A percentile compares a stretch with the other conserved stretches of the same genome.
These are phyloP conservation scores for Fusarium pseudocircinatum DNA, from an alignment of 2,329 filamentous ascomycete species.

Conservation along the genomic window DNA sequence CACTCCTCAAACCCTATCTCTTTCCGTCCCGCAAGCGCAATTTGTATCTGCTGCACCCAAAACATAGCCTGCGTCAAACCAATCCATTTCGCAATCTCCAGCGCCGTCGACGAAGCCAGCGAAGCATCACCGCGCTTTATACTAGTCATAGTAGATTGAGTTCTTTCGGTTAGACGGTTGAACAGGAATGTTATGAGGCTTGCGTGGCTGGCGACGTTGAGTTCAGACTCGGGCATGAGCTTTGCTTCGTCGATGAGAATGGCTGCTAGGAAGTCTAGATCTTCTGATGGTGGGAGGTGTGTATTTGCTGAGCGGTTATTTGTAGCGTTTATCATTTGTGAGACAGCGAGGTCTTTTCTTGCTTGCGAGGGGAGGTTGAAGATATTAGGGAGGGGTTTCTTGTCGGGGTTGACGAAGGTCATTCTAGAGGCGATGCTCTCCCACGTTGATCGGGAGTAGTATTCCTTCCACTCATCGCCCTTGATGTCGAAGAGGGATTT, in stretches of 20 bases:
- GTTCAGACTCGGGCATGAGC: constrained; percentile 14
- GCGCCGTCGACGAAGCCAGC: constrained; percentile 10
- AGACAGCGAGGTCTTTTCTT: constrained; percentile 20
- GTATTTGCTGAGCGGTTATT: constrained; percentile 12
- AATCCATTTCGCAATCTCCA: constrained; percentile 27
- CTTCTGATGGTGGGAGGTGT: constrained; percentile 15
- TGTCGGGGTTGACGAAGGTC: constrained; percentile 41
- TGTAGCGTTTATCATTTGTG: constrained; percentile 31
- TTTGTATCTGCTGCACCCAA: constrained; percentile 43
- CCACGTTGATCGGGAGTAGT: constrained; percentile 43
- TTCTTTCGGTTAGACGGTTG: not conserved
- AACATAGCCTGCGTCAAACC: constrained; percentile 42
- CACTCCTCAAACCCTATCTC: constrained; percentile 34
- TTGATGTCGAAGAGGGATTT: constrained; percentile 36
- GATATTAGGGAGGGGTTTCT: constrained; percentile 43
- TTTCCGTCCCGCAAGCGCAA: constrained; percentile 8
- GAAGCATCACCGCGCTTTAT: not conserved
- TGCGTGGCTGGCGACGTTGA: constrained; percentile 33
- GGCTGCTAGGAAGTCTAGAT: constrained; percentile 36
- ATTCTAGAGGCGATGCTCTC: constrained; percentile 42
- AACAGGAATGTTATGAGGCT: constrained; percentile 27
- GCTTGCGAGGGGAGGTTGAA: constrained; percentile 31
- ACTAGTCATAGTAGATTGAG: not conserved
- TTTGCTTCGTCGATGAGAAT: constrained; percentile 35
- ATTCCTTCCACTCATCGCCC: constrained; percentile 41